Percentiles rank a stretch among this genome's conserved stretches.
Evolutionary conservation across 768 basidiomycete species (phyloP).

Genomic region (Mycena venus): DNA sequence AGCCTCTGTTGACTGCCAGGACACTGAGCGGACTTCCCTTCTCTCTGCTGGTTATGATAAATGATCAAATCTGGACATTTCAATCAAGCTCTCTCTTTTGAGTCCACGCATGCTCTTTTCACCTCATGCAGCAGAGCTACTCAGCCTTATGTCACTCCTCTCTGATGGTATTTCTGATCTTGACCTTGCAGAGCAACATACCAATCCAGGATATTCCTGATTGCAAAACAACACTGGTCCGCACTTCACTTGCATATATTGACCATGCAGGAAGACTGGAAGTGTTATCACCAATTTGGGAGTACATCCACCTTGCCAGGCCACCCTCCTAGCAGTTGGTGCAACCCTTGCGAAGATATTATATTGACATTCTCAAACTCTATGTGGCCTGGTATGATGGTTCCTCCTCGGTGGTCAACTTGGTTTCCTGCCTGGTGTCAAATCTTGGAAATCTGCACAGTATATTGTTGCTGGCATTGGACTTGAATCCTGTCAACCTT

Average conservation of each 20-base stretch:
- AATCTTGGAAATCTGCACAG: too few relatives aligned
- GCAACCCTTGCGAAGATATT: neutral
- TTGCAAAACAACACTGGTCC: neutral
- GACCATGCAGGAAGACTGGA: too few relatives aligned
- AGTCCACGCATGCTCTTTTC: conserved; percentile 9
- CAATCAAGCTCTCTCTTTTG: conserved; percentile 7
- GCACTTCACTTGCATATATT: too few relatives aligned
- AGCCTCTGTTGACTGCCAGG: neutral
- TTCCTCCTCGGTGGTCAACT: neutral
- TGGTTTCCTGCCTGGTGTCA: neutral
- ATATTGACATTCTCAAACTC: neutral
- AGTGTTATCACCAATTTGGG: too few relatives aligned
- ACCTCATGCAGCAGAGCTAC: conserved; percentile 6
- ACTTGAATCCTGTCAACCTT: neutral
- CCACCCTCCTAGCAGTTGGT: neutral
- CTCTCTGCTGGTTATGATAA: conserved; percentile 13
- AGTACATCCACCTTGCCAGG: neutral
- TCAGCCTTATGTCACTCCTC: conserved; percentile 5
- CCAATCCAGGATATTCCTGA: neutral
- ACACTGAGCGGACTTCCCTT: conserved; percentile 1
- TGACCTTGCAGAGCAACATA: neutral
- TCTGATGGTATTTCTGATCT: conserved; percentile 3
- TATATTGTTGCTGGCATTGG: neutral
- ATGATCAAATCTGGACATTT: conserved; percentile 13
- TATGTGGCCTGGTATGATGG: neutral